phyloP scores from a whole-genome alignment of 176 grass and related monocot genomes.

The Oropetium thomaeum region DNA sequence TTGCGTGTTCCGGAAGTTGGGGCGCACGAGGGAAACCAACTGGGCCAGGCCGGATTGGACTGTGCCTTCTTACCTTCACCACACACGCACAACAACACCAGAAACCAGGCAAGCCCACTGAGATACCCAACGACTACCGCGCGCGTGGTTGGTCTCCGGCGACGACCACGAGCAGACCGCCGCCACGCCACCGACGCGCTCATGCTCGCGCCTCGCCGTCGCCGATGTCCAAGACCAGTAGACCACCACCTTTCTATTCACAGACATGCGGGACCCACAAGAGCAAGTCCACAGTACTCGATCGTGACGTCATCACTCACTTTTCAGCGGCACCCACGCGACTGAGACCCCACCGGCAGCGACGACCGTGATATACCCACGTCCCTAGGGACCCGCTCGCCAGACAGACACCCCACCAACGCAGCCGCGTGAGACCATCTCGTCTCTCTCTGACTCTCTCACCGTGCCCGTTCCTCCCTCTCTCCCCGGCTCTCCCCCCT shows the following conservation, averaged over 20 bases:
- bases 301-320: not conserved
- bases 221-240: not conserved
- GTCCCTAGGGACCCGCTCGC: slow-evolving; percentile 27
- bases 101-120: not conserved
- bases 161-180: not conserved
- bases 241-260: not conserved
- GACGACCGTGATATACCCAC: slow-evolving; percentile 18
- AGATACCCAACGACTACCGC: not conserved
- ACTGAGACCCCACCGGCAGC: not conserved
- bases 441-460: not conserved
- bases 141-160: not conserved
- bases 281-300: fast-evolving
- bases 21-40: not conserved
- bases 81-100: not conserved
- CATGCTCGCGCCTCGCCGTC: no score
- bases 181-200: slow-evolving; percentile 32
- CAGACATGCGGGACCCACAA: not conserved
- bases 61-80: no score
- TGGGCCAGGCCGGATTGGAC: not conserved
- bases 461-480: not conserved
- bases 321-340: not conserved
- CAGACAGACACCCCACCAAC: slow-evolving; percentile 28
- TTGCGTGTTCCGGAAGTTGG: not conserved
- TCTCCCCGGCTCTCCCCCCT: not conserved
- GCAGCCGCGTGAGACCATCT: slow-evolving; percentile 23